Evolutionary conservation across 305 asterid species (phyloP).

Genomic region (Fraxinus floribunda): DNA sequence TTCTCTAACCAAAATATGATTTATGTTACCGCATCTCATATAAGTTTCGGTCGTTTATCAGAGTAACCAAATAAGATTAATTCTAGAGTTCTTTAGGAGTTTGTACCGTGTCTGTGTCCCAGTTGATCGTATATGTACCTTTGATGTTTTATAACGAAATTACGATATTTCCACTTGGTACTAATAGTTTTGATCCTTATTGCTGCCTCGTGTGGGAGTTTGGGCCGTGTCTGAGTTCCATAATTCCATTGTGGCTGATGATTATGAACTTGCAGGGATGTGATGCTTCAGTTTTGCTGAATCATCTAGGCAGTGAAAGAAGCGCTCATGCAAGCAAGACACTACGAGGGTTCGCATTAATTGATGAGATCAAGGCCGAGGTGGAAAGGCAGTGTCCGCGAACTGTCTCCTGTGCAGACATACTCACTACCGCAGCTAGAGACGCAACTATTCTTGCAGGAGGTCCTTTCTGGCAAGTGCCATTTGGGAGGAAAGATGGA

Average conservation of each 20-base stretch:
- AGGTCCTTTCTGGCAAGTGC: constrained; percentile 92
- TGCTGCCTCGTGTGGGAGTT: not conserved
- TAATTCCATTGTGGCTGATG: not conserved
- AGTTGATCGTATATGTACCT: not conserved
- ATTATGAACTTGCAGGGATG: constrained; percentile 38
- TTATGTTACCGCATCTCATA: not conserved
- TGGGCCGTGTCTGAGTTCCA: not conserved
- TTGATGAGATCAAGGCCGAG: constrained; percentile 64
- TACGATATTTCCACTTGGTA: not conserved
- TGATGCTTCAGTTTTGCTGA: constrained; percentile 51
- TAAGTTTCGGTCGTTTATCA: not conserved
- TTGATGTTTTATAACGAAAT: not conserved
- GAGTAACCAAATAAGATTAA: not conserved
- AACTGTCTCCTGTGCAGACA: constrained; percentile 85
- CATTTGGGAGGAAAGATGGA: constrained; percentile 84
- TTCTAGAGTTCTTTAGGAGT: not conserved
- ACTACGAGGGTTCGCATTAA: constrained; percentile 50
- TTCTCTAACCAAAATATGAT: not conserved
- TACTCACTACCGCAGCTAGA: constrained; percentile 65
- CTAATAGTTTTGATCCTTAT: not conserved
- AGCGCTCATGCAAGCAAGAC: constrained; percentile 41
- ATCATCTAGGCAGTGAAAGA: constrained; percentile 50
- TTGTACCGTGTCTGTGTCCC: not conserved
- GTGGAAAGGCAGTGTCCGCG: constrained; percentile 65
- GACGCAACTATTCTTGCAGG: constrained; percentile 71